A percentile compares a stretch with the other conserved stretches of the same genome.
phyloP scores from a whole-genome alignment of 2,329 filamentous ascomycete species.

The Aspergillus sp. region DNA sequence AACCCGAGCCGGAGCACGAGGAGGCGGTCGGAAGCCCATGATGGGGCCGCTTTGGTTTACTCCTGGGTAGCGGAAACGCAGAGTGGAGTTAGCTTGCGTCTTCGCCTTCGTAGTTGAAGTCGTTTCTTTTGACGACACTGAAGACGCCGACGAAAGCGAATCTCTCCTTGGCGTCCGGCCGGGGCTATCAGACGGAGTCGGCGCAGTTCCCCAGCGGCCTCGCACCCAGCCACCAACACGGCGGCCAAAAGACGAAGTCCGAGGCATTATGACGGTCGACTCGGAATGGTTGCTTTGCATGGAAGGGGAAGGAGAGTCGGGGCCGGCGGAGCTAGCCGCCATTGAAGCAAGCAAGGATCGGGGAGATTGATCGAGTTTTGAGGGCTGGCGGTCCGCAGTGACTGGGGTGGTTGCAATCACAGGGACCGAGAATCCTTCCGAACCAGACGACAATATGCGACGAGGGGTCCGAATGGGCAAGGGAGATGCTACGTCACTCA shows the following conservation, averaged over 20 bases:
- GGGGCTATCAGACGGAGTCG: slow-evolving; percentile 24
- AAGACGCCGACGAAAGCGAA: not conserved
- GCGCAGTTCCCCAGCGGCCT: slow-evolving; percentile 60
- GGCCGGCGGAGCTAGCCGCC: slow-evolving; percentile 21
- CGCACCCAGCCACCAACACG: slow-evolving; percentile 65
- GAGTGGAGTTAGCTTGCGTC: slow-evolving; percentile 5
- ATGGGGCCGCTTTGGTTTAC: slow-evolving; percentile 78
- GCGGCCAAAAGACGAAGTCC: slow-evolving; percentile 44
- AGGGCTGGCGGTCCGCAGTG: slow-evolving; percentile 29
- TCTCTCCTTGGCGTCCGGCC: not conserved
- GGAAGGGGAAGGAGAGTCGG: slow-evolving; percentile 25
- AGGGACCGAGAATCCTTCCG: slow-evolving; percentile 38
- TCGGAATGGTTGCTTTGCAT: slow-evolving; percentile 20
- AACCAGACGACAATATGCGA: slow-evolving; percentile 45
- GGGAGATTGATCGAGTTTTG: slow-evolving; percentile 24
- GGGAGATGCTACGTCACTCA: slow-evolving; percentile 55
- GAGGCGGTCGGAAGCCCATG: slow-evolving; percentile 63
- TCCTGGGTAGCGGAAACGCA: slow-evolving; percentile 57
- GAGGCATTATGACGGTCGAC: slow-evolving; percentile 17
- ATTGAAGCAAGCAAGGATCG: slow-evolving; percentile 37
- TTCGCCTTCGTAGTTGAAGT: not conserved
- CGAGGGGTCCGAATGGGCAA: slow-evolving; percentile 40
- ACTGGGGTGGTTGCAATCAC: slow-evolving; percentile 38
- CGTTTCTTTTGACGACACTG: not conserved
- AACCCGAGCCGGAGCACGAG: slow-evolving; percentile 56